A percentile compares a stretch with the other conserved stretches of the same genome.
Conservation (phyloP, 768 basidiomycete genomes). For the Floccularia luteovirens region DNA sequence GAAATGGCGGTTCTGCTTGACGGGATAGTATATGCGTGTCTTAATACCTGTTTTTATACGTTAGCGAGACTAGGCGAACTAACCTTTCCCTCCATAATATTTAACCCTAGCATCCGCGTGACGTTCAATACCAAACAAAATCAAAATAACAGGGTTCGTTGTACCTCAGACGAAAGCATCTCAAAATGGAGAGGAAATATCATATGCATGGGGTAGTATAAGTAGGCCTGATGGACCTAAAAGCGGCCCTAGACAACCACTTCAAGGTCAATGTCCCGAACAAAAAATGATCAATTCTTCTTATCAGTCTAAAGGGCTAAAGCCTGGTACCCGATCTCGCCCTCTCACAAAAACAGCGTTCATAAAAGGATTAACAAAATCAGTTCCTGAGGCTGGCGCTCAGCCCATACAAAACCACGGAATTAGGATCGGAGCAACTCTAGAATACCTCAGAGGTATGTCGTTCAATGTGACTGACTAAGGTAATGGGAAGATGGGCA, state of each 20-base stretch:
- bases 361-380: conserved; percentile 8
- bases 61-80: conserved; percentile 27
- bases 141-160: conserved; percentile 15
- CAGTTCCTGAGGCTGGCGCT: conserved; percentile 4
- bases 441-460: conserved; percentile 25
- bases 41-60: conserved; percentile 28
- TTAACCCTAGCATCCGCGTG: conserved; percentile 19
- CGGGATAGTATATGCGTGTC: conserved; percentile 25
- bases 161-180: conserved; percentile 14
- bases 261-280: conserved; percentile 19
- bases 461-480: conserved; percentile 22
- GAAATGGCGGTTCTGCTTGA: conserved; percentile 19
- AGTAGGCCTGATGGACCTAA: conserved; percentile 12
- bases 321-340: not conserved
- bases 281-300: conserved; percentile 16
- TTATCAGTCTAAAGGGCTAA: no score
- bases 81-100: conserved; percentile 22
- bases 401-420: conserved; percentile 15
- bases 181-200: conserved; percentile 17
- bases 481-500: conserved; percentile 21
- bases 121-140: conserved; percentile 14
- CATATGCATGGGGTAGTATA: conserved; percentile 21
- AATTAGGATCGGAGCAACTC: conserved; percentile 16
- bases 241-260: conserved; percentile 15
- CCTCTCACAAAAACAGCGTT: conserved; percentile 19